Conservation (phyloP, 305 asterid genomes). For the Fraxinus angustifolia region DNA sequence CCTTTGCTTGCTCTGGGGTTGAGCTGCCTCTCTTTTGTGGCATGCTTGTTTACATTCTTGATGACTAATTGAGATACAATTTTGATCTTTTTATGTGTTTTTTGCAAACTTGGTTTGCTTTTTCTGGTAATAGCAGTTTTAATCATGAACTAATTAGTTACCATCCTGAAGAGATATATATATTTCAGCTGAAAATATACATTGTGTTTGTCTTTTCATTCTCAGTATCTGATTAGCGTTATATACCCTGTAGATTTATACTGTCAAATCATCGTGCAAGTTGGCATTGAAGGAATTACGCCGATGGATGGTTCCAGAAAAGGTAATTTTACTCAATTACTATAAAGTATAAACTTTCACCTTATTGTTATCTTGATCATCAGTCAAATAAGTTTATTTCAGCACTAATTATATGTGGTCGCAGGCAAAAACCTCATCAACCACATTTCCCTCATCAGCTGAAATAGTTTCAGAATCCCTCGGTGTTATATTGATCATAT, state of each 20-base stretch:
- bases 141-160: too few relatives aligned
- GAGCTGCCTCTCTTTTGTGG: too few relatives aligned
- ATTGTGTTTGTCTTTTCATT: background rate
- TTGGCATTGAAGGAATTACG: slow-evolving; percentile 46
- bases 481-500: slow-evolving; percentile 74
- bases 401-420: slow-evolving; percentile 13
- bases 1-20: too few relatives aligned
- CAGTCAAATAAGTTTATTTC: background rate
- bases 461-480: slow-evolving; percentile 82
- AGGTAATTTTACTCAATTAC: slow-evolving; percentile 31
- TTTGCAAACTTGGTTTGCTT: too few relatives aligned
- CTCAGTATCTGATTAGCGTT: slow-evolving; percentile 2
- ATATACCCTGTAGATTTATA: slow-evolving; percentile 40
- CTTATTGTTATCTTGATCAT: background rate
- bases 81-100: too few relatives aligned
- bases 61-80: too few relatives aligned
- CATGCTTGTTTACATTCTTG: too few relatives aligned
- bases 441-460: slow-evolving; percentile 76
- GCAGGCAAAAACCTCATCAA: slow-evolving; percentile 64
- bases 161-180: too few relatives aligned
- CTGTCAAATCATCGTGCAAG: slow-evolving; percentile 48
- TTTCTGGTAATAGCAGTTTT: too few relatives aligned
- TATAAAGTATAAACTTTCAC: background rate
- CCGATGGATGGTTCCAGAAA: slow-evolving; percentile 73
- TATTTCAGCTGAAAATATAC: too few relatives aligned